Evolutionary conservation across 164 flowering plant genomes (phyloP).

Genomic region (Cinnamomum micranthum): DNA sequence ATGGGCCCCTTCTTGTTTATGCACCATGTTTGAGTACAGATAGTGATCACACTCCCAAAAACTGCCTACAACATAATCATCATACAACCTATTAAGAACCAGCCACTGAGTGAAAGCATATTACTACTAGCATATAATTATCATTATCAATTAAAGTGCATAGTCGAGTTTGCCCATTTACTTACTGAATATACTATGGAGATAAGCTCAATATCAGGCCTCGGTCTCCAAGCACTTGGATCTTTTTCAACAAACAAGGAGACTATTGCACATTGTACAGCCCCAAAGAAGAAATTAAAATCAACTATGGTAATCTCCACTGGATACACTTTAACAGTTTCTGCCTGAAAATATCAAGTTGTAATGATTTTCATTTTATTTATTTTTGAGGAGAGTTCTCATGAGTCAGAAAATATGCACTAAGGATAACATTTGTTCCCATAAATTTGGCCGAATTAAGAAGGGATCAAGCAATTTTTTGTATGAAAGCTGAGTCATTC

Average conservation of each 20-base stretch:
- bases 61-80: background rate
- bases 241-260: conserved; percentile 23
- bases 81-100: background rate
- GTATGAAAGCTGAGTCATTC: too few relatives aligned
- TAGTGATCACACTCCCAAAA: too few relatives aligned
- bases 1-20: too few relatives aligned
- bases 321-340: conserved; percentile 23
- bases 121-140: background rate
- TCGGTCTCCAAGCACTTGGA: conserved; percentile 31
- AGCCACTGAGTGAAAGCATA: background rate
- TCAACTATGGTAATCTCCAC: conserved; percentile 24
- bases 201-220: conserved; percentile 18
- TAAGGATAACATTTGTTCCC: too few relatives aligned
- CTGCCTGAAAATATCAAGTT: conserved; percentile 18
- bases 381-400: background rate
- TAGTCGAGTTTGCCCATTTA: background rate
- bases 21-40: too few relatives aligned
- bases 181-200: conserved; percentile 42
- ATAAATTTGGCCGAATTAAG: too few relatives aligned
- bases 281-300: conserved; percentile 30
- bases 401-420: background rate
- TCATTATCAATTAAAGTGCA: background rate
- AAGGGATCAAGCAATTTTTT: too few relatives aligned
- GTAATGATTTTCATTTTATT: too few relatives aligned
- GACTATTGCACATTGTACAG: conserved; percentile 25